Evolutionary conservation across 2,329 filamentous ascomycete species (phyloP), one percentile per base, ranked within the genome.

Genomic region (Colletotrichum noveboracense): DNA sequence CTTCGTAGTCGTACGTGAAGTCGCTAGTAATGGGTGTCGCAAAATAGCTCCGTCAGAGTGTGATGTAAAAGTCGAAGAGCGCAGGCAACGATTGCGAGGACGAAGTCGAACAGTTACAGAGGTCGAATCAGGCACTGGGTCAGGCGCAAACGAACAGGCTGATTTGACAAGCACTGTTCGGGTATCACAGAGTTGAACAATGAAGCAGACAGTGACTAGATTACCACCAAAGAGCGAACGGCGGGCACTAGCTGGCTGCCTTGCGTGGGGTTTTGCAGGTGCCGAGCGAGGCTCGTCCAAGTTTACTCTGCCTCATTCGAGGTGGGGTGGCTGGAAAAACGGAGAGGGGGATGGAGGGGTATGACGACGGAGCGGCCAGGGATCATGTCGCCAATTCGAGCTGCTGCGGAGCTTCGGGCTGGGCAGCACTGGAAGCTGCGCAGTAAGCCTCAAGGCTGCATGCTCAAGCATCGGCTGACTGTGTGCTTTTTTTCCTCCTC

Each of bases 311-410:
- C 36, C 21, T 65, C 62, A 26, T 48, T 52, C 28, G 32, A 48
- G 18, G 70, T 73, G 64, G 69, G 58, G 69, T 64, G 58, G 69
- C 32, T 64, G 30, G 48, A 52, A 73, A 68, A 62, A 68, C 16
- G 16, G 58, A 52, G 58, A 52, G 7, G 34, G 13, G 62, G n/a
- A 72, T 74, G 32, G 66, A 74, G 58, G 69, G 74, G 56, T 75
- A 76, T 76, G 74, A 76, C 74, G 74, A 76, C 64, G 16, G 58
- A 52, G 24, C 21, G 36, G 64, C 34, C 64, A 48, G 32, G 73
- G 70, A 65, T 60, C 64, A 64, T 32, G 64, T 18, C 55, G 26
- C 36, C 32, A 36, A 28, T 21, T n/a, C n/a, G 32, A 13, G 32
- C 13, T 65, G 66, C 32, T 12, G 43, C 34, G 26, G 34, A 34